These are phyloP conservation scores for Fagopyrum tataricum DNA, from an alignment of 148 eudicot species.

Conservation along the genomic window DNA sequence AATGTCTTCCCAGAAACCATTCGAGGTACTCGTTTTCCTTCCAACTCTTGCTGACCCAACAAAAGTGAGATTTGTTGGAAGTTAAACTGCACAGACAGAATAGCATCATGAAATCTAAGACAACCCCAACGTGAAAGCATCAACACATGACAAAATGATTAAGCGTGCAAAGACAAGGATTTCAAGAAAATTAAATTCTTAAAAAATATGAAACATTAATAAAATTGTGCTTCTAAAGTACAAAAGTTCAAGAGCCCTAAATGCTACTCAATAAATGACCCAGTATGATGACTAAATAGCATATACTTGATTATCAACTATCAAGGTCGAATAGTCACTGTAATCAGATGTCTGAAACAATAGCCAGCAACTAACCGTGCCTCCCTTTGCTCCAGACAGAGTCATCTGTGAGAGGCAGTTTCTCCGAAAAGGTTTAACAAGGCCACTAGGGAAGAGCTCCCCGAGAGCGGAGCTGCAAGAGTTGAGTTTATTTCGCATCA, in stretches of 20 bases:
- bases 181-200: neutral
- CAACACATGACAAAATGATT: neutral
- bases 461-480: slow-evolving; percentile 43
- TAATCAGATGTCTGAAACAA: neutral
- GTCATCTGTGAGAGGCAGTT: slow-evolving; percentile 96
- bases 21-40: slow-evolving; percentile 97
- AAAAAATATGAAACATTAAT: neutral
- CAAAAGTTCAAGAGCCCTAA: neutral
- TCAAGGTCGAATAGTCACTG: neutral
- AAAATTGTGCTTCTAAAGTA: neutral
- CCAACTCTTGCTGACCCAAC: slow-evolving; percentile 96
- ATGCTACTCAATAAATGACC: neutral
- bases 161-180: neutral
- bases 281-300: neutral
- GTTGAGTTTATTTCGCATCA: slow-evolving; percentile 81
- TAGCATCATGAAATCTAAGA: neutral
- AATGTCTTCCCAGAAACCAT: slow-evolving; percentile 98
- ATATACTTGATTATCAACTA: neutral
- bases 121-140: neutral
- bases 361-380: slow-evolving; percentile 57
- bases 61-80: slow-evolving; percentile 94
- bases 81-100: slow-evolving; percentile 55
- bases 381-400: slow-evolving; percentile 95
- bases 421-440: slow-evolving; percentile 73
- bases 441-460: slow-evolving; percentile 63